Evolutionary conservation across 176 grass and related monocot genomes (phyloP), one percentile per base, ranked within the genome.

Genomic region (Eragrostis curvula): DNA sequence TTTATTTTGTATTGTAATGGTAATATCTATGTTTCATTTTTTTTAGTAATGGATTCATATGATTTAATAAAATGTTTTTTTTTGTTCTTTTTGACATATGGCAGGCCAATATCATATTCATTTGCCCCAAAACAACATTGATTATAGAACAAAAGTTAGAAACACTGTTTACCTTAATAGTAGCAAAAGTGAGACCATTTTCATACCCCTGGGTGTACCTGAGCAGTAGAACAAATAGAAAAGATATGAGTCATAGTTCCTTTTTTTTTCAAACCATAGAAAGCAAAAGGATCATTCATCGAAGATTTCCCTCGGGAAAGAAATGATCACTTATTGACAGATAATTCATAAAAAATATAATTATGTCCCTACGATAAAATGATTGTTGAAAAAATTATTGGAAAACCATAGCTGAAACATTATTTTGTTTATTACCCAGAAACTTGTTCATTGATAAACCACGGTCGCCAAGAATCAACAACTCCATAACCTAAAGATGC

Each of bases 151-250:
- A 28, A 32, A 25, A 68, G 23, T 47, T 36, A 39, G 69, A 69
- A 88, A 85, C 14, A 55, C 15, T 72, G 52, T 14, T 71, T 70
- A 93, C 96, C 96, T 98, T 98, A 79, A 98, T 77, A 76, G 96
- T 98, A 73, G 92, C 85, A 81, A 95, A 98, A 60, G 85, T 93
- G 44, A 98, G 92, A 27, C 80, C 84, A 68, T 90, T 83, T 15
- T 82, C 68, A 80, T 98, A 98, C 65, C 79, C 96, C 88, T 98
- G 90, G 50, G 84, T 90, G 87, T 93, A 98, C 78, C 96, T 98
- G 87, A 81, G 66, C 7, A 75, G 65, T 84, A 75, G 12, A 87
- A 36, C 53, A 80, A 28, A 24, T 18, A 81, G 32, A 61, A 61
- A 43, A 62, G 3, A 18, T 32, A 16, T 75, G n/a, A 9, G 52